A percentile compares a stretch with the other conserved stretches of the same genome.
Conservation (phyloP, 75 land plant genomes). For the Sequoia sempervirens region DNA sequence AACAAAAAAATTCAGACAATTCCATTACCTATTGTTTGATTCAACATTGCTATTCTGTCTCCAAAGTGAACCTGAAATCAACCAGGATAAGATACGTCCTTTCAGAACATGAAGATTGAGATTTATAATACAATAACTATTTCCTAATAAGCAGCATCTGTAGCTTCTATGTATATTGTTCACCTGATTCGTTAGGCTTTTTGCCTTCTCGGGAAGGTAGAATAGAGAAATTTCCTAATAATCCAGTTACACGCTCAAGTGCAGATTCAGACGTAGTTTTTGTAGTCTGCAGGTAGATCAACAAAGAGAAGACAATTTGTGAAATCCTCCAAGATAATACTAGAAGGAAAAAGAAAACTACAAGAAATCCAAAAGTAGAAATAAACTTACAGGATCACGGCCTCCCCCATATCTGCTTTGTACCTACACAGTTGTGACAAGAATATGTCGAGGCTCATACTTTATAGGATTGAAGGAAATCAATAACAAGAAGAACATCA, state of each 20-base stretch:
- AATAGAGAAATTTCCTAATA: slow-evolving; percentile 52
- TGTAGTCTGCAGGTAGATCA: background rate
- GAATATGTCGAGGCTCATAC: background rate
- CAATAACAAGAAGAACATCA: background rate
- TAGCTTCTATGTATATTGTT: background rate
- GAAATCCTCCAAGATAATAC: no score
- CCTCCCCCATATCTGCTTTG: slow-evolving; percentile 2
- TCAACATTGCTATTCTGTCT: slow-evolving; percentile 55
- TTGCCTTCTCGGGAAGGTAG: slow-evolving; percentile 29
- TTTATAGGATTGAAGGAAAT: background rate
- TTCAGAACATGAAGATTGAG: background rate
- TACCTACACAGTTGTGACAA: background rate
- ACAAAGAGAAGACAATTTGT: no score
- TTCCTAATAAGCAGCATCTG: no score
- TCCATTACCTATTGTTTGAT: slow-evolving; percentile 26
- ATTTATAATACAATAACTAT: background rate
- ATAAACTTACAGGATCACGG: background rate
- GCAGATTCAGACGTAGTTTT: slow-evolving; percentile 43
- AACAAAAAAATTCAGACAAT: background rate
- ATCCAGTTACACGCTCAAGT: slow-evolving; percentile 41
- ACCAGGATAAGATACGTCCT: background rate
- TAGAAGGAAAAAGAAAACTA: background rate
- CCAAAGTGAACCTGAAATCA: slow-evolving; percentile 35
- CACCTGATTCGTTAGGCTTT: slow-evolving; percentile 6
- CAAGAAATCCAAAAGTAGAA: background rate